Evolutionary conservation across 257 asterid species (phyloP), one percentile per base, ranked within the genome.

Genomic region (Misopates orontium): DNA sequence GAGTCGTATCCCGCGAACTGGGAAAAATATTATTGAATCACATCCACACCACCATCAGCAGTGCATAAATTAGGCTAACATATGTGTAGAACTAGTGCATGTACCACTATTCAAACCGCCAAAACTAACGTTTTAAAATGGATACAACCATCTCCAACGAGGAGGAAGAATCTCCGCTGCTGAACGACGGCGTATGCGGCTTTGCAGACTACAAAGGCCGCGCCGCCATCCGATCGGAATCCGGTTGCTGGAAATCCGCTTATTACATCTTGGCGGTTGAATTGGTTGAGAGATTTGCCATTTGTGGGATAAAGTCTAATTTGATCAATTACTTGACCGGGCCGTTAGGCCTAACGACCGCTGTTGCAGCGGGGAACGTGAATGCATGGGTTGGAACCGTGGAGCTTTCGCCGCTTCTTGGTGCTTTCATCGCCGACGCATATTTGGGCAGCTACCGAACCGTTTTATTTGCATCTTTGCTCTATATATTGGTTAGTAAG

Each of bases 221-320:
- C 8, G 67, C 77, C 2, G 58, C 76, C 16, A 5, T 24, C 55
- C 77, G 76, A 0, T 41, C 80, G 5, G 63, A 25, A 25, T 57
- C 83, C 56, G 83, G 83, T 25, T 36, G 73, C 77, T 78, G 82
- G 83, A 78, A 68, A 62, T 78, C 83, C 10, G 79, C 83, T 25
- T 21, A 70, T 18, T 75, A 66, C 76, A 68, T 75, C 73, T 52
- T 79, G 42, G 76, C 62, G 15, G 75, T 72, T 4, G 81, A 70
- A 48, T 55, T 75, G 66, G 84, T 72, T 13, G 84, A 79, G 77
- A 75, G 78, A 28, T 64, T 79, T 59, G 84, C 82, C 1, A 73
- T 73, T 19, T 62, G 56, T 42, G 83, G 84, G 21, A 76, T 82
- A 56, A 71, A 73, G 23, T 68, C 79, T 22, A 82, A 79, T 17